phyloP scores from a whole-genome alignment of 371 early-diverging fungal species.

The Mucor mucedo region DNA sequence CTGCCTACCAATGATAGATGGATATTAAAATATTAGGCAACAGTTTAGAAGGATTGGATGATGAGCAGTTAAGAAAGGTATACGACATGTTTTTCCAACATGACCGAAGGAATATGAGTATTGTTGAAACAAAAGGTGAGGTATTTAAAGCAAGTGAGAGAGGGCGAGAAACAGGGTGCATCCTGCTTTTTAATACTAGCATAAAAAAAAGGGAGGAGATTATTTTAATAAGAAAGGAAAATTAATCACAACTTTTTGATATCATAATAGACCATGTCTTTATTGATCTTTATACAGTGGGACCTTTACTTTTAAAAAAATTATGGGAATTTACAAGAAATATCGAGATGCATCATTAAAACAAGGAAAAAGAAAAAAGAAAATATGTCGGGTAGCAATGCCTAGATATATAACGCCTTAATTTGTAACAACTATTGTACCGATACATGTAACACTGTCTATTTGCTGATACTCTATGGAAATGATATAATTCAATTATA shows the following conservation, averaged over 20 bases:
- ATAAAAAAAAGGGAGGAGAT: neutral
- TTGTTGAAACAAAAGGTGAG: conserved; percentile 6
- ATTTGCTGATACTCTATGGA: too few species aligned
- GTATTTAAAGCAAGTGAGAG: too few species aligned
- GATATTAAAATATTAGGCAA: neutral
- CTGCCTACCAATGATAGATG: neutral
- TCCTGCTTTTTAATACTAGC: too few species aligned
- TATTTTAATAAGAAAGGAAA: neutral
- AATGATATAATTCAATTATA: too few species aligned
- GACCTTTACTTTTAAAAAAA: neutral
- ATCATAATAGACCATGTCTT: neutral
- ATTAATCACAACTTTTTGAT: neutral
- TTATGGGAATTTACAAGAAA: conserved; percentile 7
- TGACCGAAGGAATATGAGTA: neutral
- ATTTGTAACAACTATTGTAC: too few species aligned
- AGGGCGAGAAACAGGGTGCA: too few species aligned
- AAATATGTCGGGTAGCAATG: too few species aligned
- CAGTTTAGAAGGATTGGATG: conserved; percentile 4
- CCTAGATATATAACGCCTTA: too few species aligned
- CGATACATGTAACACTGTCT: too few species aligned
- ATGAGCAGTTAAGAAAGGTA: neutral
- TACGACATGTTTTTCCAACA: neutral
- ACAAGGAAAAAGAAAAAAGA: too few species aligned
- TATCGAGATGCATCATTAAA: neutral
- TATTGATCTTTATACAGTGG: neutral